Base-by-base conservation (phyloP, 192 early-diverging fungal species). In the Pilaira anomala region DNA sequence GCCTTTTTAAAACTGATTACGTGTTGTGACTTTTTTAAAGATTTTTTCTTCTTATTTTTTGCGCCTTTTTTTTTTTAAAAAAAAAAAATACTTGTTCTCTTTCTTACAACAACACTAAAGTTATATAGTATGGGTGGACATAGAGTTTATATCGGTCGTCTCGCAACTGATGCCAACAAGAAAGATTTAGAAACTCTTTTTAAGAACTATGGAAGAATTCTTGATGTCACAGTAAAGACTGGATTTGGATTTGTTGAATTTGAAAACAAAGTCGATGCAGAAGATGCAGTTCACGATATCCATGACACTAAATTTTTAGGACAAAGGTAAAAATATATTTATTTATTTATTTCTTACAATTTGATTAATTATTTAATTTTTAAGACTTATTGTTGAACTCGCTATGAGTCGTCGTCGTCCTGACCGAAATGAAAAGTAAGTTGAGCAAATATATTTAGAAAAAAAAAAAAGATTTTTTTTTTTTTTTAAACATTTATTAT, bases 181-280 rank as follows among this genome's bases (percentile, higher is more conserved):
- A 82, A 90, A 36, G 94, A 97, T 70, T 70, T 97, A 21, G 89
- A 94, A 78, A 76, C 79, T 48, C 84, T 93, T 57, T 89, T 89
- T 69, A 86, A 83, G 65, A 85, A 82, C 48, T 95, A 90, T 65
- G 94, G 94, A 7, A 79, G 83, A 42, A 86, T 94, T 68, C 77
- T 81, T 69, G 92, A 95, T 69, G 85, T 94, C 41, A 89, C 88
- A 59, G 69, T 92, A 63, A 82, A 90, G 69, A 80, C 82, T 28
- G 93, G 95, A 21, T 97, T 93, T 77, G 93, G 91, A 25, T 97
- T 97, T 81, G 91, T 97, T 36, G 96, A 98, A 78, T 96, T 93
- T 69, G 85, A 85, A 49, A 87, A 93, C 71, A 74, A 76, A 19
- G 80, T 88, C 55, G 95, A 98, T 79, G 94, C 94, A 49, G 81